Percentiles rank a stretch among this genome's conserved stretches.
Evolutionary conservation across 2,329 filamentous ascomycete genomes (phyloP).

Genomic region (Aspergillus uvarum): DNA sequence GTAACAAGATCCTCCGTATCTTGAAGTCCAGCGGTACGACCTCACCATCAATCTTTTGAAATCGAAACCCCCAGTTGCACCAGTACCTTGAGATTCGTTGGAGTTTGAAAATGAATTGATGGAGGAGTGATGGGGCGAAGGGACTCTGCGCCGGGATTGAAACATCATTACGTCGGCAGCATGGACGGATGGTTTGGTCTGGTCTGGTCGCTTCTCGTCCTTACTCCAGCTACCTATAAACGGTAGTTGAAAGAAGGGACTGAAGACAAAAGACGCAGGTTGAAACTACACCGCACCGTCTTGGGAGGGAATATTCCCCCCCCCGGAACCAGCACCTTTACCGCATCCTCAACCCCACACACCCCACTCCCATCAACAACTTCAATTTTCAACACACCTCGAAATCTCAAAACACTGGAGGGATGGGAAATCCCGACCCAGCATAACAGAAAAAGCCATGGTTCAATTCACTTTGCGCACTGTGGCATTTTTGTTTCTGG

Average conservation of each 20-base stretch:
- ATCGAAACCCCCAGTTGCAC: slow-evolving; percentile 2
- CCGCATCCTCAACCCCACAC: neutral
- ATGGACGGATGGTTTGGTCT: neutral
- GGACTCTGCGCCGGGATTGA: neutral
- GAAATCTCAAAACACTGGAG: neutral
- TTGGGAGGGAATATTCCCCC: neutral
- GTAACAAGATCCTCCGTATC: slow-evolving; percentile 99
- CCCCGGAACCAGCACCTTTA: neutral
- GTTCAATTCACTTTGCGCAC: neutral
- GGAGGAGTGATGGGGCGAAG: neutral
- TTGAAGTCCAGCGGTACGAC: slow-evolving; percentile 91
- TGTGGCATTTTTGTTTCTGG: slow-evolving; percentile 19
- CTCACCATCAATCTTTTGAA: slow-evolving; percentile 19
- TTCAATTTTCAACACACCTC: neutral
- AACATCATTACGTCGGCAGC: neutral
- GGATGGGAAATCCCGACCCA: neutral
- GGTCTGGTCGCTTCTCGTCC: too few species aligned
- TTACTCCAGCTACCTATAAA: neutral
- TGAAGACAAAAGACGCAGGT: neutral
- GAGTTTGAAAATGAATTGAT: neutral
- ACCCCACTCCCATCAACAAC: neutral
- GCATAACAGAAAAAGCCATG: neutral
- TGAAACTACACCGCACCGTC: neutral
- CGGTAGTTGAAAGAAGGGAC: neutral
- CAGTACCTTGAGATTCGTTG: slow-evolving; percentile 1